These are phyloP conservation scores for Zasmidium angulare DNA, from an alignment of 2,329 filamentous ascomycete genomes.

Conservation along the genomic window DNA sequence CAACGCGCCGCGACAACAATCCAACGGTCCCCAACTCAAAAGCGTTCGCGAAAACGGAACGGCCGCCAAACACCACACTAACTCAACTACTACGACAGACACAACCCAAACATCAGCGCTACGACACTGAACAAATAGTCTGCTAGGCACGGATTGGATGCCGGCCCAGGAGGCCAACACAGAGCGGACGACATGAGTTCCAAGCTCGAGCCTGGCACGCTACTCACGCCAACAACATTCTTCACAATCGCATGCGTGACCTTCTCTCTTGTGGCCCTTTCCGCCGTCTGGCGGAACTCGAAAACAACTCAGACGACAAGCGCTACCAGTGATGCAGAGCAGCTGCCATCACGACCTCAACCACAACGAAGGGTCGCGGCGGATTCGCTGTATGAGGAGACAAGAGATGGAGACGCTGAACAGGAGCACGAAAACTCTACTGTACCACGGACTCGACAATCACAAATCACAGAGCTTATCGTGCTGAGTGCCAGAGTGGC, in stretches of 20 bases:
- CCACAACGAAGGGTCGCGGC: constrained; percentile 16
- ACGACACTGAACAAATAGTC: too few relatives aligned
- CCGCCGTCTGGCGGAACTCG: constrained; percentile 22
- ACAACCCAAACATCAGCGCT: too few relatives aligned
- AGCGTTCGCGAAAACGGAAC: neutral
- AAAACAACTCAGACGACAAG: neutral
- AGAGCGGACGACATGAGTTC: neutral
- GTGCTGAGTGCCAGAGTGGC: constrained; percentile 13
- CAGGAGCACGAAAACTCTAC: neutral
- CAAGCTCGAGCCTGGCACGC: constrained; percentile 6
- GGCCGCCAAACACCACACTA: neutral
- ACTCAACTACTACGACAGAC: neutral
- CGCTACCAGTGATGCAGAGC: neutral
- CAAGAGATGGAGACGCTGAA: neutral
- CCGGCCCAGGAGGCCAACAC: neutral
- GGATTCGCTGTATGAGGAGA: constrained; percentile 19
- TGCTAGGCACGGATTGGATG: neutral
- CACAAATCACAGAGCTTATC: constrained; percentile 12
- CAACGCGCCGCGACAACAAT: neutral
- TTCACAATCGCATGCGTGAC: constrained; percentile 28
- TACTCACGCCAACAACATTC: constrained; percentile 26
- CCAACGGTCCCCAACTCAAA: neutral
- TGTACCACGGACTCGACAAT: neutral
- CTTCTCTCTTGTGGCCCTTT: constrained; percentile 26
- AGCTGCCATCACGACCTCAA: constrained; percentile 8